Evolutionary conservation across 768 basidiomycete species (phyloP), one percentile per base, ranked within the genome.

Genomic region (Exsudoporus frostii): DNA sequence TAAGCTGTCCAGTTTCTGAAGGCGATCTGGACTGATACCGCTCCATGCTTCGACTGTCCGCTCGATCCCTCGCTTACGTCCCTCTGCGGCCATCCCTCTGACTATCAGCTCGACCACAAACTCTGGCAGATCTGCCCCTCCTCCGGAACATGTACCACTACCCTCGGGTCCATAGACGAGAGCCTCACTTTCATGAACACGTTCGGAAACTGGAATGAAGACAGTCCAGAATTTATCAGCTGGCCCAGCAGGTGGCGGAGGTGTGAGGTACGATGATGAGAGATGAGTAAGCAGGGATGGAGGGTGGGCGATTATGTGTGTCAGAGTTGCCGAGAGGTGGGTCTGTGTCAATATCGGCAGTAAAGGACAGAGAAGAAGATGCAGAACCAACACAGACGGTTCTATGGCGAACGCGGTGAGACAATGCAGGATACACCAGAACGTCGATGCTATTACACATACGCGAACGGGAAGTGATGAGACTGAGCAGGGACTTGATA

Each of bases 161-260:
- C 82, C 84, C 14, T 61, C 72, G 8, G 71, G 61, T 1, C 85
- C 86, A 58, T 81, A 85, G 17, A 88, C 75, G 33, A 91, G 72
- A 50, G 70, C 69, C 58, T 86, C 81, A 38, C 78, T 76, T 58
- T 92, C 84, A 51, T 78, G 69, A 4, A 60, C 66, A 24, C 86
- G 79, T 65, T 82, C 84, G 50, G 84, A 81, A 52, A 90, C 66
- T 0, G 89, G 86, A 8, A 83, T 67, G 62, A 95, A 90, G 11
- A 92, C 76, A 34, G 75, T 74, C 90, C 88, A 94, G 71, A 94
- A 95, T 62, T 90, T 90, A 33, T 79, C 73, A n/a, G 76, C 72
- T 0, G 79, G 60, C 9, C 82, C 80, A 37, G 75, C 71, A 8
- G 87, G 82, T 1, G 89, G 87, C 0, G 92, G 90, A 1, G 79